A percentile compares a stretch with the other conserved stretches of the same genome.
Conservation (phyloP, 2,329 filamentous ascomycete species). For the Hypoxylon sp. region DNA sequence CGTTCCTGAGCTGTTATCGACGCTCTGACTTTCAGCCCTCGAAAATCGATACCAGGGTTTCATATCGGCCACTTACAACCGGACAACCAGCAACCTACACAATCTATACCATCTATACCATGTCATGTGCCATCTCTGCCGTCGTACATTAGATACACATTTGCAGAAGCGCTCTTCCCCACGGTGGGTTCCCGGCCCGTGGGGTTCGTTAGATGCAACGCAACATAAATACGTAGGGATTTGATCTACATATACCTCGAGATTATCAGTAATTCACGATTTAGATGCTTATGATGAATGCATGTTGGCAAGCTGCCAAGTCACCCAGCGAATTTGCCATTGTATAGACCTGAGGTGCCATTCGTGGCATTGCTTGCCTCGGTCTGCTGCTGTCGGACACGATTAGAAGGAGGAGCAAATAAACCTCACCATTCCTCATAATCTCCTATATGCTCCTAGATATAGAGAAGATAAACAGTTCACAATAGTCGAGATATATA, state of each 20-base stretch:
- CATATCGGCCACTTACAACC: not conserved
- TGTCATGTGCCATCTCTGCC: not conserved
- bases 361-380: not conserved
- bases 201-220: constrained; percentile 12
- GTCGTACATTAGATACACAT: constrained; percentile 4
- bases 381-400: not conserved
- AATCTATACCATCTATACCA: not conserved
- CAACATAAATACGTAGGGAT: not conserved
- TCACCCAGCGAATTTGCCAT: not conserved
- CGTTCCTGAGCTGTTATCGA: not conserved
- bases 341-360: not conserved
- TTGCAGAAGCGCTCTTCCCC: not conserved
- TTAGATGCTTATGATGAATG: constrained; percentile 29
- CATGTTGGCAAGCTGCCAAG: not conserved
- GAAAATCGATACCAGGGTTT: not conserved
- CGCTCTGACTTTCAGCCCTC: not conserved
- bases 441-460: not conserved
- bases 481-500: constrained; percentile 4
- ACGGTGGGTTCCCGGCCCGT: constrained; percentile 3
- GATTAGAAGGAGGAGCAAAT: not conserved
- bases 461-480: not conserved
- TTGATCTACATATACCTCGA: not conserved
- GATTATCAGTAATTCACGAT: constrained; percentile 5
- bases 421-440: not conserved
- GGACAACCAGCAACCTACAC: not conserved